Percentiles rank a stretch among this genome's conserved stretches.
Conservation (phyloP, 164 flowering plant genomes). For the Akebia trifoliata region DNA sequence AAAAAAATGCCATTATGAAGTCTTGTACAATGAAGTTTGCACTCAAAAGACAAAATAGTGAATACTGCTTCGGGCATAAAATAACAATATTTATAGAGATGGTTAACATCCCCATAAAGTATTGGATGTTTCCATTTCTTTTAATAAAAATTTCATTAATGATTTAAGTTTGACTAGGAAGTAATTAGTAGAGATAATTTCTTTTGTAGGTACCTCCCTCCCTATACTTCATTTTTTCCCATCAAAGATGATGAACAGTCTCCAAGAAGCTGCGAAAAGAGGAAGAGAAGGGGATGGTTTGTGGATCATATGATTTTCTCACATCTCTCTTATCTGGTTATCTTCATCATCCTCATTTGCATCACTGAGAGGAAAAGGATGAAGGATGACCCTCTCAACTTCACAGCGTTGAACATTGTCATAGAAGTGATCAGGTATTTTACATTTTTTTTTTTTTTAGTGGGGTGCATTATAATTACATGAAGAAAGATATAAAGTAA, state of each 20-base stretch:
- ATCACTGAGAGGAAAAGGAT: conserved; percentile 37
- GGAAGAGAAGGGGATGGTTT: not conserved
- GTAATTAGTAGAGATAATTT: not conserved
- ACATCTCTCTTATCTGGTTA: conserved; percentile 32
- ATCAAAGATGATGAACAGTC: conserved; percentile 8
- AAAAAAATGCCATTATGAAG: too few species aligned
- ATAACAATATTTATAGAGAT: too few species aligned
- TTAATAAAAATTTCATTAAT: too few species aligned
- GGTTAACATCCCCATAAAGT: too few species aligned
- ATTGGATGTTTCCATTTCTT: too few species aligned
- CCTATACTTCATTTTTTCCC: conserved; percentile 45
- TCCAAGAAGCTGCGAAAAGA: not conserved
- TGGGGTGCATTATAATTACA: too few species aligned
- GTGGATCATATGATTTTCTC: conserved; percentile 26
- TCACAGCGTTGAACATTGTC: conserved; percentile 34
- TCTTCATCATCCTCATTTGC: conserved; percentile 35
- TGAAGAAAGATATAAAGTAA: too few species aligned
- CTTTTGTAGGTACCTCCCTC: conserved; percentile 63
- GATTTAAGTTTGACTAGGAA: too few species aligned
- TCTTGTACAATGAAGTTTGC: too few species aligned
- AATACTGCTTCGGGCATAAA: too few species aligned
- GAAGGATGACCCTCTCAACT: conserved; percentile 44
- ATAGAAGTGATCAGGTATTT: conserved; percentile 39
- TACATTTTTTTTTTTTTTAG: not conserved
- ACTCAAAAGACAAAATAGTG: too few species aligned